Evolutionary conservation across 257 asterid genomes (phyloP).

Genomic region (Ophiorrhiza pumila): DNA sequence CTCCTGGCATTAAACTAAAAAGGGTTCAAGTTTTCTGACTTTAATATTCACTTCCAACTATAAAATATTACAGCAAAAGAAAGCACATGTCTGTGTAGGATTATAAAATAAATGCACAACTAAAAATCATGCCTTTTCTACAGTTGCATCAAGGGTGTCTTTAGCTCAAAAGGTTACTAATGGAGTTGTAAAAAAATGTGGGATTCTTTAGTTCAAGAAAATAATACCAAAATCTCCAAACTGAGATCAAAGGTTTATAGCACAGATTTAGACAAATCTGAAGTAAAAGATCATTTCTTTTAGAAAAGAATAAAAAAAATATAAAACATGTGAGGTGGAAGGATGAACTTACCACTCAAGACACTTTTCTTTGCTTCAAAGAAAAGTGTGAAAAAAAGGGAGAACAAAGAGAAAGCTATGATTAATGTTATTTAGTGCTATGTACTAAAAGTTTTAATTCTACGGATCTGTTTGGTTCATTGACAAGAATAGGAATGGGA

Average conservation of each 20-base stretch:
- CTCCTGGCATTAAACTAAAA: neutral
- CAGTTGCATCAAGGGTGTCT: neutral
- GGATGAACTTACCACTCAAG: neutral
- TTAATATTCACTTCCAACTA: neutral
- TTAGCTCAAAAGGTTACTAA: neutral
- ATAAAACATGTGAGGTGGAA: neutral
- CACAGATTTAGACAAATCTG: no score
- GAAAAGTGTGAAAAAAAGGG: no score
- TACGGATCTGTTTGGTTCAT: no score
- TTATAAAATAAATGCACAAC: neutral
- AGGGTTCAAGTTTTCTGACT: neutral
- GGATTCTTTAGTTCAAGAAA: neutral
- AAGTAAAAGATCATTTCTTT: neutral
- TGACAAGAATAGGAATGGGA: no score
- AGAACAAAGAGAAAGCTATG: no score
- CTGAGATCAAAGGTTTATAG: no score
- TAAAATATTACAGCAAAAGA: neutral
- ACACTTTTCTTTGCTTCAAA: neutral
- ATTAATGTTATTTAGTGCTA: no score
- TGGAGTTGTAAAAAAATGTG: neutral
- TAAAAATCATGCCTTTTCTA: neutral
- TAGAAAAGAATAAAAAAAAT: no score
- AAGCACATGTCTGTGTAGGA: neutral
- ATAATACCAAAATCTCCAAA: no score
- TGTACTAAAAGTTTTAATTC: no score